These are phyloP conservation scores for Trichoderma hamatum DNA, from an alignment of 2,329 filamentous ascomycete genomes.

Conservation along the genomic window DNA sequence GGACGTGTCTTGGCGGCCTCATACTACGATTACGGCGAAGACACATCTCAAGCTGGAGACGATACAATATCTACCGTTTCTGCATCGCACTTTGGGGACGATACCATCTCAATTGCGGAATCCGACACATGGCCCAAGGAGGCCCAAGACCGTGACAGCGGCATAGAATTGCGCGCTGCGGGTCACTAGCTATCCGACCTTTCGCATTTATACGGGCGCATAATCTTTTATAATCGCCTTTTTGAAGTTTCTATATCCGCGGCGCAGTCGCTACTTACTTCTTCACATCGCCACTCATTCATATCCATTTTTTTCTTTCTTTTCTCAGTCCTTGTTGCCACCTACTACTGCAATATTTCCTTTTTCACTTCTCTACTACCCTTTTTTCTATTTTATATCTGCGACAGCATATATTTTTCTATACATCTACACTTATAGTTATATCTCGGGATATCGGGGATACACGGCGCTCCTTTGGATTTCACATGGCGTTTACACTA, in stretches of 20 bases:
- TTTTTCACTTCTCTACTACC: constrained; percentile 1
- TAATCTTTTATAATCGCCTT: constrained; percentile 1
- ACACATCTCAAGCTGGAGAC: constrained; percentile 31
- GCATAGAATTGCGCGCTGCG: constrained; percentile 52
- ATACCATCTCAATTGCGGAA: constrained; percentile 33
- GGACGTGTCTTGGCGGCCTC: constrained; percentile 72
- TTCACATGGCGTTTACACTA: constrained; percentile 21
- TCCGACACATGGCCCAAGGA: constrained; percentile 42
- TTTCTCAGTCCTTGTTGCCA: constrained; percentile 7
- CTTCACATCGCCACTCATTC: constrained; percentile 23
- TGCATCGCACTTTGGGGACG: constrained; percentile 22
- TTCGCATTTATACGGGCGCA: not conserved
- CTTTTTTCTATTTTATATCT: constrained; percentile 15
- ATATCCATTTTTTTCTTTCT: not conserved
- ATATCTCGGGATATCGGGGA: constrained; percentile 22
- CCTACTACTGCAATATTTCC: constrained; percentile 8
- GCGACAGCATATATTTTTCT: constrained; percentile 24
- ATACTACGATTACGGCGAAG: constrained; percentile 61
- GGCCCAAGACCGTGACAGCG: constrained; percentile 55
- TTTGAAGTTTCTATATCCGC: not conserved
- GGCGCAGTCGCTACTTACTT: constrained; percentile 6
- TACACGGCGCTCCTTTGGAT: constrained; percentile 26
- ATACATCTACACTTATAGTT: constrained; percentile 17
- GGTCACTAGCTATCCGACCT: constrained; percentile 36
- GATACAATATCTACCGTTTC: constrained; percentile 33